A percentile compares a stretch with the other conserved stretches of the same genome.
Evolutionary conservation across 805 yeast genomes (phyloP).

Genomic region (Candida berthetii): DNA sequence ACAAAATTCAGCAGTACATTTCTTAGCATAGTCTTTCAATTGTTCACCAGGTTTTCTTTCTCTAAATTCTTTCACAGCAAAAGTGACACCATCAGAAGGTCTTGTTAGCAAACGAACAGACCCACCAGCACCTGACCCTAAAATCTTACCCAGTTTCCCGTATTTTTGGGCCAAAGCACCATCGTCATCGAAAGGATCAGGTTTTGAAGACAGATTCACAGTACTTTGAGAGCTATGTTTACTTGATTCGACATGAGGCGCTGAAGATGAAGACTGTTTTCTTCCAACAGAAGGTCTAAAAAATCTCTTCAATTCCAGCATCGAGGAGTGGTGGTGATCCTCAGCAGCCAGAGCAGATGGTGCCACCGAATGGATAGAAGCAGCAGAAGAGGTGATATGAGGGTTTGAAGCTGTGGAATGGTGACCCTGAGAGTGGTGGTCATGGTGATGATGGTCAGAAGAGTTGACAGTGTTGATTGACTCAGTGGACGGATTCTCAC

Average conservation of each 20-base stretch:
- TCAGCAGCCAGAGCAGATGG: neutral
- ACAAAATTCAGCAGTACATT: slow-evolving; percentile 85
- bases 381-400: neutral
- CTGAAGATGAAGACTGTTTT: neutral
- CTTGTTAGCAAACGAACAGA: slow-evolving; percentile 69
- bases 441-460: slow-evolving; percentile 2
- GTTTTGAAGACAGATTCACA: slow-evolving; percentile 3
- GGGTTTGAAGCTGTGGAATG: neutral
- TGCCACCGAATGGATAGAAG: neutral
- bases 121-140: slow-evolving; percentile 89
- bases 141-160: slow-evolving; percentile 65
- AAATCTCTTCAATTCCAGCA: slow-evolving; percentile 69
- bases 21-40: slow-evolving; percentile 73
- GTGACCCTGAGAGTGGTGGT: slow-evolving; percentile 3
- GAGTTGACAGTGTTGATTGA: slow-evolving; percentile 5
- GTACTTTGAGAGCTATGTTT: slow-evolving; percentile 7
- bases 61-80: slow-evolving; percentile 82
- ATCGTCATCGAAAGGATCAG: slow-evolving; percentile 33
- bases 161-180: slow-evolving; percentile 53
- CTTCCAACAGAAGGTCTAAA: slow-evolving; percentile 47
- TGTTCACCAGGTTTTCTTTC: slow-evolving; percentile 65
- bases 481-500: slow-evolving; percentile 1
- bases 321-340: slow-evolving; percentile 31
- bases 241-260: neutral
- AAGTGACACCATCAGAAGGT: slow-evolving; percentile 61